Evolutionary conservation across 176 grass and related monocot genomes (phyloP).

Genomic region (Oryza glumipatula): DNA sequence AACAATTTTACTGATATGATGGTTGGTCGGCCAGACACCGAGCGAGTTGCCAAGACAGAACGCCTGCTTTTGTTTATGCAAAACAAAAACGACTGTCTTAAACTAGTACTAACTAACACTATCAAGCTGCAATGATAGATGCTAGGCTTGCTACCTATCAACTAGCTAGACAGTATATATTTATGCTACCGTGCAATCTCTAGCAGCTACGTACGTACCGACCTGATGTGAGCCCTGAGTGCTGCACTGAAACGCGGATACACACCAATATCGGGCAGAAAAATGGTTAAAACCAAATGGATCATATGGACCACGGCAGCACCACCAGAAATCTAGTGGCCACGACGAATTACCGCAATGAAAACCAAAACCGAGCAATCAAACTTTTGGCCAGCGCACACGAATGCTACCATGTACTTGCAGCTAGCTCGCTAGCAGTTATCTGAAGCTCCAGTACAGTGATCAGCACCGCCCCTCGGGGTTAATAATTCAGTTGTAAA

Average conservation of each 20-base stretch:
- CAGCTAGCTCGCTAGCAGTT: not conserved
- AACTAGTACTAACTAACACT: slow-evolving; percentile 21
- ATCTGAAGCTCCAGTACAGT: slow-evolving; percentile 22
- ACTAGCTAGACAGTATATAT: not conserved
- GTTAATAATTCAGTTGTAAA: slow-evolving; percentile 47
- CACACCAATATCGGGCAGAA: not conserved
- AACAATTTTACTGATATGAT: not conserved
- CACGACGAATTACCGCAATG: slow-evolving; percentile 22
- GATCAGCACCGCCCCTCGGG: slow-evolving; percentile 24
- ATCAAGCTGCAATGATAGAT: slow-evolving; percentile 8
- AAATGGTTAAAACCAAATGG: not conserved
- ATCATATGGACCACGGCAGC: not conserved
- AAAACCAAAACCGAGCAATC: not conserved
- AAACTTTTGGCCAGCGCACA: not conserved
- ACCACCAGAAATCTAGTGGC: slow-evolving; percentile 45
- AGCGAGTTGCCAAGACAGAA: not conserved
- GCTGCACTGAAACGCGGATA: not conserved
- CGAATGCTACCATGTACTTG: slow-evolving; percentile 2
- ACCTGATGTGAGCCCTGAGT: not conserved
- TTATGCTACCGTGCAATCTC: not conserved
- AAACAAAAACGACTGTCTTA: not conserved
- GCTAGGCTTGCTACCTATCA: not conserved
- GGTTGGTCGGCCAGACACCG: not conserved
- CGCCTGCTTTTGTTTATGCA: not conserved
- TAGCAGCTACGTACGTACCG: not conserved